Base-by-base conservation (phyloP, 225 moss, liverwort and hornwort genomes). In the Rhytidiadelphus loreus region DNA sequence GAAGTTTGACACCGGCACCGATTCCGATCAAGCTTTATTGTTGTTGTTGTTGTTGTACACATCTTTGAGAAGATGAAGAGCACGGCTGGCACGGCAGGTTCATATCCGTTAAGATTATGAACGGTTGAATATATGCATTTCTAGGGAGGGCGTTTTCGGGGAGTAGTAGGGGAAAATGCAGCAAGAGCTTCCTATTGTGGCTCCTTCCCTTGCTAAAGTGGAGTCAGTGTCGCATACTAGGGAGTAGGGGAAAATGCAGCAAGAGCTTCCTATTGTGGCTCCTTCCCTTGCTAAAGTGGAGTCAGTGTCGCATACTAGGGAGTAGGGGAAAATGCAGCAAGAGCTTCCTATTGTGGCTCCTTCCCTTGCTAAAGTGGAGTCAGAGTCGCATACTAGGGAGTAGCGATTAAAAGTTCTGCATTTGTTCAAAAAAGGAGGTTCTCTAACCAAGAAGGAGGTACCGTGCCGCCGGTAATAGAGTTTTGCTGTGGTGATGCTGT, bases 401-500 rank as follows among this genome's bases (percentile, higher is more conserved):
- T 91, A 91, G 82, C 86, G 86, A 46, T 86, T 81, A 86, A 81
- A 86, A 56, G 86, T 92, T 83, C 80, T 90, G 83, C 90, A 86
- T 83, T 93, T 18, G 86, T 93, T 43, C 77, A 64, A 86, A 89
- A n/a, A 89, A 81, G 93, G 88, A 69, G 88, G 89, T 35, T 78
- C 37, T 53, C 52, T 91, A 17, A 87, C 82, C 58, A 95, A 91
- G 89, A 92, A 92, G 77, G 86, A 92, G 92, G 91, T 89, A 78
- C 35, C 55, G 77, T 65, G 35, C 25, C 35, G 62, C 64, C 20
- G 81, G 52, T 21, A 43, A 23, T 4, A 61, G 23, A 81, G 33
- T 63, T 61, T 46, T 39, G 33, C 15, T 63, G 50, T 55, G 30
- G 46, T 61, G 52, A 80, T 81, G 65, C 25, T 20, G 13, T 68